These are phyloP conservation scores for Komagataella ulmi DNA, from an alignment of 805 yeast genomes.

Conservation along the genomic window DNA sequence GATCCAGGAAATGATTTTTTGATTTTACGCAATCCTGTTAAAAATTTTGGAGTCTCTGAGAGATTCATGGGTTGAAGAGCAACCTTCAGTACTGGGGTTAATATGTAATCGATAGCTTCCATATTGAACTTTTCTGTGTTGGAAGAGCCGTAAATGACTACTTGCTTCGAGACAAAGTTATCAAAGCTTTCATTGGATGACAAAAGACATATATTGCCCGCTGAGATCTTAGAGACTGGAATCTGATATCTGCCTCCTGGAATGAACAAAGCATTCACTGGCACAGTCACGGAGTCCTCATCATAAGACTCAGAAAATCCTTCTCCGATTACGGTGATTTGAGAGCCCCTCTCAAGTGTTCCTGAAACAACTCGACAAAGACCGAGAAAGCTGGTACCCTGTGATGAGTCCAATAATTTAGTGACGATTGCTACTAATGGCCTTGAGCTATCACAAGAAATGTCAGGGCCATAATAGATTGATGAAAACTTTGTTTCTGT, in stretches of 20 bases:
- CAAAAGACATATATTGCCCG: conserved; percentile 60
- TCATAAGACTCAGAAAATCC: conserved; percentile 30
- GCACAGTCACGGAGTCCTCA: conserved; percentile 35
- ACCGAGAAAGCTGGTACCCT: conserved; percentile 37
- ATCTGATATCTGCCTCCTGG: conserved; percentile 63
- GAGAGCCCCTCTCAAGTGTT: conserved; percentile 28
- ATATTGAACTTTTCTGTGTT: conserved; percentile 6
- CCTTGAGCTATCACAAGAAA: conserved; percentile 22
- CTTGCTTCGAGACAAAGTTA: conserved; percentile 40
- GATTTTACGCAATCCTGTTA: conserved; percentile 54
- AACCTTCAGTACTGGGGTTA: conserved; percentile 57
- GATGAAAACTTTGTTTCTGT: conserved; percentile 12
- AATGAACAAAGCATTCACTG: conserved; percentile 29
- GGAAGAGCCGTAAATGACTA: conserved; percentile 30
- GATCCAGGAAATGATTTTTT: conserved; percentile 54
- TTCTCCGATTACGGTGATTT: conserved; percentile 45
- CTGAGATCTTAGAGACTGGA: conserved; percentile 35
- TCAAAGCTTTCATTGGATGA: conserved; percentile 40
- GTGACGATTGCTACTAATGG: conserved; percentile 39
- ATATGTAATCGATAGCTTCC: conserved; percentile 26
- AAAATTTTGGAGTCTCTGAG: conserved; percentile 59
- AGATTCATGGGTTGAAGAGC: conserved; percentile 78
- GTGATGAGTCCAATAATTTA: conserved; percentile 43
- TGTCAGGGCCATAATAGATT: conserved; percentile 15
- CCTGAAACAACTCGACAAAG: conserved; percentile 57